Percentiles rank a stretch among this genome's conserved stretches.
These are phyloP conservation scores for Amaranthus hypochondriacus DNA, from an alignment of 148 eudicot species.

Conservation along the genomic window DNA sequence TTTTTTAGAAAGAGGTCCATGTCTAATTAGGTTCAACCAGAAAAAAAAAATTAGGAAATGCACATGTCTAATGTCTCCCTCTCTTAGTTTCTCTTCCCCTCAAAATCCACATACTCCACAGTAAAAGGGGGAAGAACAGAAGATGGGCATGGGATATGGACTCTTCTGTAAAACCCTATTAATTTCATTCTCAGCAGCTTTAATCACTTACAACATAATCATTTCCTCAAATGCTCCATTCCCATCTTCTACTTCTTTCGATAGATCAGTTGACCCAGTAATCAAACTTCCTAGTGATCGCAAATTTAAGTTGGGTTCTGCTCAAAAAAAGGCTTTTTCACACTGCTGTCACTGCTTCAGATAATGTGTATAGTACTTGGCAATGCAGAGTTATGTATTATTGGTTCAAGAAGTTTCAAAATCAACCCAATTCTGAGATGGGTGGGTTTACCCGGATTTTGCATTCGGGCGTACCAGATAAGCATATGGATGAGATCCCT, in stretches of 20 bases:
- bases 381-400: slow-evolving; percentile 94
- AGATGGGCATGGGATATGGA: slow-evolving; percentile 45
- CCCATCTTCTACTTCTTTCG: too few relatives aligned
- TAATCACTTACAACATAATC: slow-evolving; percentile 80
- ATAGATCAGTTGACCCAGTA: slow-evolving; percentile 52
- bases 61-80: neutral
- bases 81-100: neutral
- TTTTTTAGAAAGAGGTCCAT: too few relatives aligned
- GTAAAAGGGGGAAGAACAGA: neutral
- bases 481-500: slow-evolving; percentile 90
- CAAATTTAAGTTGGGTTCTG: slow-evolving; percentile 19
- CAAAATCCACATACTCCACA: neutral
- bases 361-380: slow-evolving; percentile 87
- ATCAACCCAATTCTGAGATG: slow-evolving; percentile 60
- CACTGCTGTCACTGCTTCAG: slow-evolving; percentile 92
- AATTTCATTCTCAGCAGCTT: slow-evolving; percentile 64
- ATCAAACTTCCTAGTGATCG: slow-evolving; percentile 46
- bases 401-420: slow-evolving; percentile 74
- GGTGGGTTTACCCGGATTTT: slow-evolving; percentile 94
- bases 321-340: slow-evolving; percentile 63
- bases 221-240: slow-evolving; percentile 75
- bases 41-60: neutral
- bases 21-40: neutral
- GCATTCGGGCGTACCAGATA: slow-evolving; percentile 76
- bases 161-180: slow-evolving; percentile 56